A percentile compares a stretch with the other conserved stretches of the same genome.
Conservation (phyloP, 345 rosid genomes). For the Melaleuca alternifolia region DNA sequence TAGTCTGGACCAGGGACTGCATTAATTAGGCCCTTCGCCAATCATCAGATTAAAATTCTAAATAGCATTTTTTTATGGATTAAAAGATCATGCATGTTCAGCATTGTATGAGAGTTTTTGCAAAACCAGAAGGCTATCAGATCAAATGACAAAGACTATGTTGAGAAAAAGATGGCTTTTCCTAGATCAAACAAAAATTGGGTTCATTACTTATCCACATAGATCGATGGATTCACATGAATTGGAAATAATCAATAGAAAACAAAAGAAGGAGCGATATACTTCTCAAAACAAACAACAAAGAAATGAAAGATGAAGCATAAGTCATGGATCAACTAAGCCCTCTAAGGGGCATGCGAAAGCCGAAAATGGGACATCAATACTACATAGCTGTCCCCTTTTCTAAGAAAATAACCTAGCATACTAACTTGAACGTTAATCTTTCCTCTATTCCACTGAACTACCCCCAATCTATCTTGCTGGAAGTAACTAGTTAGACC, state of each 20-base stretch:
- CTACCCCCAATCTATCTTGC: neutral
- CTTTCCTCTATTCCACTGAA: neutral
- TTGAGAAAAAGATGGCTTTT: neutral
- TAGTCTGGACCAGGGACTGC: neutral
- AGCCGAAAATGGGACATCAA: neutral
- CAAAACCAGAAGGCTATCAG: neutral
- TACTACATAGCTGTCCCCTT: neutral
- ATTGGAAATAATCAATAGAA: neutral
- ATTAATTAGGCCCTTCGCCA: neutral
- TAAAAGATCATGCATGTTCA: neutral
- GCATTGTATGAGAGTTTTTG: neutral
- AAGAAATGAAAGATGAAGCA: neutral
- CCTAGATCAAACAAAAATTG: accelerated
- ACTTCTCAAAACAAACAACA: neutral
- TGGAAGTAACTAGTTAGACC: neutral
- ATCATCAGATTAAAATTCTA: neutral
- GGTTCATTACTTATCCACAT: neutral
- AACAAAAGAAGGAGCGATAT: neutral
- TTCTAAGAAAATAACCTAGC: neutral
- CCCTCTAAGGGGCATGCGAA: no score
- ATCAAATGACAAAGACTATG: neutral
- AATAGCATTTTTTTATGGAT: neutral
- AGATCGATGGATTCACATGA: neutral
- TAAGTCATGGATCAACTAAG: neutral
- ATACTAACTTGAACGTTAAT: neutral